Percentiles rank a stretch among this genome's conserved stretches.
Evolutionary conservation across 2,329 filamentous ascomycete species (phyloP).

Genomic region (Pestalotiopsis sp.): DNA sequence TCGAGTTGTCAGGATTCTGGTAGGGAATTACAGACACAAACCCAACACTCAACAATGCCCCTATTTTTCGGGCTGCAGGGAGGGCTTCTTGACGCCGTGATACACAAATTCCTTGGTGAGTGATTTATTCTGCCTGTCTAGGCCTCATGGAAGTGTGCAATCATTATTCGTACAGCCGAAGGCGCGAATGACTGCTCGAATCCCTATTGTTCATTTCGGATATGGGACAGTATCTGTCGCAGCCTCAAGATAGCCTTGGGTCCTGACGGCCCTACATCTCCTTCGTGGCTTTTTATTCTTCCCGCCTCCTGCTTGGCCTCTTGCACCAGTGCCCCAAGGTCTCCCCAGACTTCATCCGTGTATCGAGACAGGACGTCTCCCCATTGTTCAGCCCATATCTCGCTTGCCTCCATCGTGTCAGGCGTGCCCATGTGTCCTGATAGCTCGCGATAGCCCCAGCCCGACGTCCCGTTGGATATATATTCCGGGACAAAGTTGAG

Average conservation of each 20-base stretch:
- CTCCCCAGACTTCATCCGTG: conserved; percentile 71
- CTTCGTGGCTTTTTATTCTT: conserved; percentile 29
- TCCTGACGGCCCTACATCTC: conserved; percentile 24
- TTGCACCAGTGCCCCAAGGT: conserved; percentile 56
- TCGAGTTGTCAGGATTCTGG: background rate
- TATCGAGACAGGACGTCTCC: conserved; percentile 58
- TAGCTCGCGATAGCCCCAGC: conserved; percentile 21
- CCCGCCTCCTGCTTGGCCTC: conserved; percentile 60
- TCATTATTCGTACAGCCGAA: background rate
- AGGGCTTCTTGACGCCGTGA: background rate
- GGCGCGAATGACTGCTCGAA: background rate
- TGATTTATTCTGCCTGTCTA: background rate
- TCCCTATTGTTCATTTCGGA: conserved; percentile 28
- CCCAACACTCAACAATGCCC: background rate
- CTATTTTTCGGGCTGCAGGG: background rate
- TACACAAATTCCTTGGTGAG: background rate
- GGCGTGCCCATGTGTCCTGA: conserved; percentile 39
- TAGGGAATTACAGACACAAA: background rate
- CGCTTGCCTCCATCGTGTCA: conserved; percentile 40
- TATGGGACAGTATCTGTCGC: conserved; percentile 40
- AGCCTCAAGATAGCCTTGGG: conserved; percentile 40
- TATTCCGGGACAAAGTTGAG: conserved; percentile 56
- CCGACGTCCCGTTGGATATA: conserved; percentile 24
- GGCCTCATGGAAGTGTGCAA: background rate
- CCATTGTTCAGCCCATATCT: conserved; percentile 58